Percentiles rank a stretch among this genome's conserved stretches.
phyloP scores from a whole-genome alignment of 495 filamentous ascomycete species.

The Penicillium waksmanii region DNA sequence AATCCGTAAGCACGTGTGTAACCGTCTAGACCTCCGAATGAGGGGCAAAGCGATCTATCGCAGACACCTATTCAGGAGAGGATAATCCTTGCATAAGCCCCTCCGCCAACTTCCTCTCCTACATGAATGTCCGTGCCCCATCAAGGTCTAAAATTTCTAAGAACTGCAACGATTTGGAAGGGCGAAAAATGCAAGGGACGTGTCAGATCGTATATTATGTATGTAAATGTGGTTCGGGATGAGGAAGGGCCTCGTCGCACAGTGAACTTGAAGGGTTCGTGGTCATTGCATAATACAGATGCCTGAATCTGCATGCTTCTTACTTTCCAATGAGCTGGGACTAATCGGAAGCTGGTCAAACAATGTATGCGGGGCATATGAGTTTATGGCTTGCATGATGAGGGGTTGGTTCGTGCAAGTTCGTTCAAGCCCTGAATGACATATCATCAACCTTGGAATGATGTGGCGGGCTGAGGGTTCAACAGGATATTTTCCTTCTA shows the following conservation, averaged over 20 bases:
- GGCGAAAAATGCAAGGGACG: conserved; percentile 17
- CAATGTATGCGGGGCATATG: conserved; percentile 6
- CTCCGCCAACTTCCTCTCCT: background rate
- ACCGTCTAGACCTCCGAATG: background rate
- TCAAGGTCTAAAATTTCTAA: background rate
- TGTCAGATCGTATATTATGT: conserved; percentile 5
- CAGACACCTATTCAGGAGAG: background rate
- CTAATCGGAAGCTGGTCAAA: conserved; percentile 4
- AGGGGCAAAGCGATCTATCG: conserved; percentile 15
- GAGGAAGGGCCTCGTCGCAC: background rate
- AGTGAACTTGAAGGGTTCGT: background rate
- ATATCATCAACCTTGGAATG: conserved; percentile 4
- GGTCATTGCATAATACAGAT: background rate
- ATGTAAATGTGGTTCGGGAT: background rate
- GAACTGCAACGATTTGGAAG: background rate
- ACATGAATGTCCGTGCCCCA: background rate
- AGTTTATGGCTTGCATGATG: conserved; percentile 4
- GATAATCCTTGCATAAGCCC: conserved; percentile 12
- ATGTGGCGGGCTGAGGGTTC: conserved; percentile 9
- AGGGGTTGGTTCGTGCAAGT: conserved; percentile 8
- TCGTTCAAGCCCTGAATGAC: conserved; percentile 11
- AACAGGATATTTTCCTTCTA: background rate
- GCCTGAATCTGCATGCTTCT: background rate
- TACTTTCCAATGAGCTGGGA: background rate
- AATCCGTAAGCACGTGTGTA: conserved; percentile 3